Evolutionary conservation across 1,284 basidiomycete genomes (phyloP).

Genomic region (Boletus semigastroideus): DNA sequence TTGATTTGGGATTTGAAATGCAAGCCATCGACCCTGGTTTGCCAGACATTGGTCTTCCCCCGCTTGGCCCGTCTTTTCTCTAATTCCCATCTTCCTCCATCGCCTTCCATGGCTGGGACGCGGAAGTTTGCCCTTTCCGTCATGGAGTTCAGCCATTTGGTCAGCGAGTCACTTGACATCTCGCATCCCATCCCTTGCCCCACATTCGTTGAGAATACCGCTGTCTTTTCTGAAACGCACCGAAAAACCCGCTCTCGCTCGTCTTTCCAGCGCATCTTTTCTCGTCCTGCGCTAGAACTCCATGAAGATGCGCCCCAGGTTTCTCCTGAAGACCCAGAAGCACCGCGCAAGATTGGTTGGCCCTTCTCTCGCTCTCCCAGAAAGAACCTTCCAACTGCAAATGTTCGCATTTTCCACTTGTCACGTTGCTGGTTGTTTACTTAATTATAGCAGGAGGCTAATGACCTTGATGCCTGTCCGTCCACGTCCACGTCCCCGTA

Average conservation of each 20-base stretch:
- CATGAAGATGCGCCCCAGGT: conserved; percentile 7
- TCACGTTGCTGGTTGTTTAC: conserved; percentile 5
- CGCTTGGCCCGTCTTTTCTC: background rate
- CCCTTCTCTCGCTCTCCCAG: conserved; percentile 32
- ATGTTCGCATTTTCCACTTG: conserved; percentile 5
- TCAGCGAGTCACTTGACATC: conserved; percentile 34
- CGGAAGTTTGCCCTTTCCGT: conserved; percentile 31
- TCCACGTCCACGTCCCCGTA: conserved; percentile 2
- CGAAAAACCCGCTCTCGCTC: conserved; percentile 14
- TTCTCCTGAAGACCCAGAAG: conserved; percentile 14
- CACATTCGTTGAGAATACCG: conserved; percentile 23
- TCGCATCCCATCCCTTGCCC: conserved; percentile 9
- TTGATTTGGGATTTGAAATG: background rate
- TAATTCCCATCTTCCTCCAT: background rate
- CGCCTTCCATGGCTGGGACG: conserved; percentile 28
- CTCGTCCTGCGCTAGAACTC: conserved; percentile 23
- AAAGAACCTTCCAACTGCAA: conserved; percentile 11
- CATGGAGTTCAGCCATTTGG: conserved; percentile 35
- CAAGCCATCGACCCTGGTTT: conserved; percentile 20
- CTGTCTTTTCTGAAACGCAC: conserved; percentile 22
- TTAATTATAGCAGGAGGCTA: conserved; percentile 6
- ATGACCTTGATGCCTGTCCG: conserved; percentile 3
- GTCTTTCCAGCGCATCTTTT: conserved; percentile 33
- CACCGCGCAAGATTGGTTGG: conserved; percentile 31
- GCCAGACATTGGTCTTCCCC: background rate